Base-by-base conservation (phyloP, 257 asterid genomes). In the Penstemon barbatus region DNA sequence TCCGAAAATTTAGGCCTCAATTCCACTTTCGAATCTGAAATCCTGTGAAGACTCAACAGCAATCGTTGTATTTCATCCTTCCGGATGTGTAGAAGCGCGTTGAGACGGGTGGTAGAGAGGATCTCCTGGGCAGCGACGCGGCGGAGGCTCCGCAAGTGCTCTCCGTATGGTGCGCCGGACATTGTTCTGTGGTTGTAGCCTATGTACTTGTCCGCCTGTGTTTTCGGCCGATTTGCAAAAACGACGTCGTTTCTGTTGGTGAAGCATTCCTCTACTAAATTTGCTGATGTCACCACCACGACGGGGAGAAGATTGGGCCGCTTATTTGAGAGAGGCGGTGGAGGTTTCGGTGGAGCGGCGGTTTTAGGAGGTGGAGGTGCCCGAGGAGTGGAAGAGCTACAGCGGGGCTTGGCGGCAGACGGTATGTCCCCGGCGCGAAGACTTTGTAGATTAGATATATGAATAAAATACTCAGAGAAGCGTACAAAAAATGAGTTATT, bases 301-400 rank as follows among this genome's bases (percentile, higher is more conserved):
- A 41, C 60, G 56, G 72, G 15, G 76, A 75, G 71, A 79, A 64
- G 12, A 80, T 80, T 7, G 79, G 81, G 53, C 79, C 84, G 65
- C 7, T 57, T n/a, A 0, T 44, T 25, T 58, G 66, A 51, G 81
- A 57, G 70, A 76, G 48, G 25, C 56, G 71, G 63, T 57, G 77
- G 51, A 80, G 54, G 48, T n/a, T 66, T 4, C 81, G 69, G 70
- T 73, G 81, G 63, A 73, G 75, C 5, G 84, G 77, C 5, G 33
- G 75, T 37, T 73, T 74, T 9, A 80, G 3, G 63, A 80, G 82
- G 75, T 80, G 82, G 70, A 80, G 77, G 69, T 80, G 85, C 75
- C 85, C 82, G 61, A 77, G 2, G 39, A 80, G 0, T 8, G 84
- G 84, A 15, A 80, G 79, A 5, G 75, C 73, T 0, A 37, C 18